Conservation (phyloP, 2,329 filamentous ascomycete species). For the Eutypa lata region DNA sequence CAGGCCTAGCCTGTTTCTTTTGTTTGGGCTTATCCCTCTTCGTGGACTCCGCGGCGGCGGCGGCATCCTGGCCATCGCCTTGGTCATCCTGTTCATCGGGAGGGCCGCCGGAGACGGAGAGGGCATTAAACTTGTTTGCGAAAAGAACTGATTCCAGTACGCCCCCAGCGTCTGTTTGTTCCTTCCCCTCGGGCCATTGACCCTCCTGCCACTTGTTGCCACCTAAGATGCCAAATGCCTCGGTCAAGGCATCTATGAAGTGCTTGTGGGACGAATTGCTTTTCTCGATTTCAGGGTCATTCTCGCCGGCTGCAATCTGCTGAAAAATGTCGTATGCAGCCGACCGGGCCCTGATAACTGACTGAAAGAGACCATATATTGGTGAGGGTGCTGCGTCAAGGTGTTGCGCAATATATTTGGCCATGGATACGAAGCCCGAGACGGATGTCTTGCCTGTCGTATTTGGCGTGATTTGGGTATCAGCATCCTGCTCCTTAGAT, state of each 20-base stretch:
- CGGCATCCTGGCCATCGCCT: no score
- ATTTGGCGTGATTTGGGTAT: conserved; percentile 24
- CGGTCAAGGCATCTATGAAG: conserved; percentile 39
- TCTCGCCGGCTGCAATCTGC: conserved; percentile 26
- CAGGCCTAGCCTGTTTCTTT: no score
- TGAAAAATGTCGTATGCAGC: conserved; percentile 28
- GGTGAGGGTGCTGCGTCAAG: conserved; percentile 27
- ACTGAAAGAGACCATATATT: conserved; percentile 34
- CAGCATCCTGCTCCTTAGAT: no score
- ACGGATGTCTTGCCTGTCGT: conserved; percentile 36
- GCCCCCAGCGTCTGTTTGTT: conserved; percentile 10
- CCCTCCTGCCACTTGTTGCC: conserved; percentile 22
- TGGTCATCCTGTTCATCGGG: not conserved
- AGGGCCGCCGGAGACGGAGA: conserved; percentile 10
- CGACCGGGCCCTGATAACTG: conserved; percentile 34
- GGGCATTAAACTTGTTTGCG: conserved; percentile 24
- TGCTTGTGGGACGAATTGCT: conserved; percentile 38
- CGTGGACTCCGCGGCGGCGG: no score
- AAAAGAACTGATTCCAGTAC: conserved; percentile 24
- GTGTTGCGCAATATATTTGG: conserved; percentile 37
- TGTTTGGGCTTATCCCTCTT: no score
- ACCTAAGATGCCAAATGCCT: conserved; percentile 34
- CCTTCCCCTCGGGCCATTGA: not conserved
- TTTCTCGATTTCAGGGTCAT: conserved; percentile 33
- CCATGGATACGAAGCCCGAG: conserved; percentile 33